Conservation (phyloP, 2,329 filamentous ascomycete genomes). For the Talaromyces rugulosus region DNA sequence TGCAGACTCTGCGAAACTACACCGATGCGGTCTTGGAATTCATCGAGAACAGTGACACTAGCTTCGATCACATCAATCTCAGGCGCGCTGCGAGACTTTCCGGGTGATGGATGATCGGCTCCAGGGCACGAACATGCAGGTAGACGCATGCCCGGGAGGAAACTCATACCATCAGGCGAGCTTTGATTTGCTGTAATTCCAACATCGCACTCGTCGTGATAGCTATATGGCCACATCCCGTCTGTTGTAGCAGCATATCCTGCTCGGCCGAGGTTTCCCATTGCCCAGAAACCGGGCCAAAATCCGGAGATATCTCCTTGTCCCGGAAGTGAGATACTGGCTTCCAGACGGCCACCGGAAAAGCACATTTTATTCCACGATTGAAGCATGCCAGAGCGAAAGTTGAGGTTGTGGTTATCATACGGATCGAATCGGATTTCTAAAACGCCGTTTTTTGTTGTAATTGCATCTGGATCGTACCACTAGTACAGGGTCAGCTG, state of each 20-base stretch:
- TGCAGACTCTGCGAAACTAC: constrained; percentile 64
- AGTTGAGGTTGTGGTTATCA: constrained; percentile 61
- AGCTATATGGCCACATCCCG: constrained; percentile 71
- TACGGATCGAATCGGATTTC: constrained; percentile 63
- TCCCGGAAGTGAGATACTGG: constrained; percentile 66
- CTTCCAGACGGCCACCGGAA: constrained; percentile 66
- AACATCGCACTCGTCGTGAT: constrained; percentile 63
- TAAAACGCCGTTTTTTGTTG: constrained; percentile 58
- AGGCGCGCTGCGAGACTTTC: constrained; percentile 62
- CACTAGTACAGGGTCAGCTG: constrained; percentile 42
- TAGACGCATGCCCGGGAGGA: constrained; percentile 65
- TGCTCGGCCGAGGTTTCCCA: constrained; percentile 68
- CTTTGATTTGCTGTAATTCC: constrained; percentile 72
- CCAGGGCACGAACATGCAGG: constrained; percentile 63
- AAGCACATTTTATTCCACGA: constrained; percentile 72
- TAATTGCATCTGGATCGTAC: constrained; percentile 66
- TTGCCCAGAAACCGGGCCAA: constrained; percentile 73
- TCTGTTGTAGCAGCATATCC: constrained; percentile 68
- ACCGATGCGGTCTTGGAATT: constrained; percentile 50
- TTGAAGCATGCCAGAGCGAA: constrained; percentile 69
- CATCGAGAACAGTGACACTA: constrained; percentile 53
- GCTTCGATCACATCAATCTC: constrained; percentile 71
- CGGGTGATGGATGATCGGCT: constrained; percentile 62
- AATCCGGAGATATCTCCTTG: constrained; percentile 63
- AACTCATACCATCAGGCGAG: constrained; percentile 61